Conservation (phyloP, 108 stramenopile species). For the Poteriospumella lacustris region DNA sequence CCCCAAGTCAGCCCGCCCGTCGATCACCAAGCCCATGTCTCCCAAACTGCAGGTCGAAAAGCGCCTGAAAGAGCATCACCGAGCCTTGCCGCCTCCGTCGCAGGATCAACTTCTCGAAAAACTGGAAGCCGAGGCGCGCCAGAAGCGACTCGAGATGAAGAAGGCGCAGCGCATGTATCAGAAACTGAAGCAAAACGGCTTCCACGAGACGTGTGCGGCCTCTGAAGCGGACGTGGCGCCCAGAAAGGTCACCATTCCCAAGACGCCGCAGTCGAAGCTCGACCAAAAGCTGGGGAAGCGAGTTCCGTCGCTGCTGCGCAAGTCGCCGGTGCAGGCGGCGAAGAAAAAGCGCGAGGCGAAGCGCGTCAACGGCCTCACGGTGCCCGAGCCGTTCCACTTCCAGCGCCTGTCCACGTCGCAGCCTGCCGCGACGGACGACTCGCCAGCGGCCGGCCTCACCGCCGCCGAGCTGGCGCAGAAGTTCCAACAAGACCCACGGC, state of each 20-base stretch:
- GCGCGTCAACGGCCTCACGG: neutral
- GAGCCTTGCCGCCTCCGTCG: neutral
- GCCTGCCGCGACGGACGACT: neutral
- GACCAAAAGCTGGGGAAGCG: neutral
- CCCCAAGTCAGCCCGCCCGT: neutral
- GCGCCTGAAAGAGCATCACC: neutral
- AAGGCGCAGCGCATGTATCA: neutral
- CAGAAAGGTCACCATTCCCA: slow-evolving; percentile 3
- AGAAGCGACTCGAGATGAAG: neutral
- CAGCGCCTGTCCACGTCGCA: neutral
- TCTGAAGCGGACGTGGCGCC: neutral
- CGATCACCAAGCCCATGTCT: neutral
- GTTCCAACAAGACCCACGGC: slow-evolving; percentile 10
- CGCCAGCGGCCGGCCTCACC: neutral
- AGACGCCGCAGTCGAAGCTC: neutral
- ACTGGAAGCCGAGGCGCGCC: neutral
- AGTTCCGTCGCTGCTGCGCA: neutral
- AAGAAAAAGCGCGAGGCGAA: neutral
- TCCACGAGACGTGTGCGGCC: neutral
- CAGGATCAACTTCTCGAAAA: neutral
- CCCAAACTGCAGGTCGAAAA: neutral
- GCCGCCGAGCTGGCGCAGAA: slow-evolving; percentile 3
- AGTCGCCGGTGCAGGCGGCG: too few relatives aligned
- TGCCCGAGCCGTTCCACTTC: neutral
- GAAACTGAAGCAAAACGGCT: neutral